These are phyloP conservation scores for Vanrija pseudolonga DNA, from an alignment of 1,284 basidiomycete species.

Conservation along the genomic window DNA sequence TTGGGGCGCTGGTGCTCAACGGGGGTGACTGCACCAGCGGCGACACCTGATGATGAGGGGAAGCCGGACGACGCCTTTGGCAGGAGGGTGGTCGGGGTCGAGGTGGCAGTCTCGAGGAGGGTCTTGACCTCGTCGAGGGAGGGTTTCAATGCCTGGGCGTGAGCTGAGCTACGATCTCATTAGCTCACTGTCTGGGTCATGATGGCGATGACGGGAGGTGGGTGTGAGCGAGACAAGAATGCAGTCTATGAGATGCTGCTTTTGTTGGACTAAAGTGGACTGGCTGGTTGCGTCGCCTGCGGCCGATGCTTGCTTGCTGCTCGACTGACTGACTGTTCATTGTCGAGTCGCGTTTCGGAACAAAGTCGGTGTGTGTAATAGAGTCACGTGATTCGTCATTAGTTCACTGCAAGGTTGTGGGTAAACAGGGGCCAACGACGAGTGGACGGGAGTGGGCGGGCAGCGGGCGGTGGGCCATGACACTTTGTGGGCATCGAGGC, in stretches of 20 bases:
- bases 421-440: too few species aligned
- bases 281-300: too few species aligned
- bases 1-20: constrained; percentile 26
- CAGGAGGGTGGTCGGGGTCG: constrained; percentile 35
- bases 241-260: not conserved
- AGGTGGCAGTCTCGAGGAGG: constrained; percentile 27
- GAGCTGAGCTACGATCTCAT: not conserved
- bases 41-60: constrained; percentile 24
- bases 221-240: not conserved
- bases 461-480: too few species aligned
- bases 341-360: too few species aligned
- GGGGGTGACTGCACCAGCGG: constrained; percentile 8
- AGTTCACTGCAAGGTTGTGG: too few species aligned
- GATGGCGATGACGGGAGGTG: not conserved
- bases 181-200: constrained; percentile 19
- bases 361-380: too few species aligned
- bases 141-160: constrained; percentile 14
- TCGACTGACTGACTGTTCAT: too few species aligned
- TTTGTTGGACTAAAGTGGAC: too few species aligned
- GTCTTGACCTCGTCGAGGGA: constrained; percentile 37
- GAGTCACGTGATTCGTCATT: too few species aligned
- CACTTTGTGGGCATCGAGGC: too few species aligned
- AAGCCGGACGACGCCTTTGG: constrained; percentile 25
- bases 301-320: too few species aligned
- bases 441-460: too few species aligned